Percentiles rank a stretch among this genome's conserved stretches.
Conservation (phyloP, 495 filamentous ascomycete genomes). For the Xylaria longipes region DNA sequence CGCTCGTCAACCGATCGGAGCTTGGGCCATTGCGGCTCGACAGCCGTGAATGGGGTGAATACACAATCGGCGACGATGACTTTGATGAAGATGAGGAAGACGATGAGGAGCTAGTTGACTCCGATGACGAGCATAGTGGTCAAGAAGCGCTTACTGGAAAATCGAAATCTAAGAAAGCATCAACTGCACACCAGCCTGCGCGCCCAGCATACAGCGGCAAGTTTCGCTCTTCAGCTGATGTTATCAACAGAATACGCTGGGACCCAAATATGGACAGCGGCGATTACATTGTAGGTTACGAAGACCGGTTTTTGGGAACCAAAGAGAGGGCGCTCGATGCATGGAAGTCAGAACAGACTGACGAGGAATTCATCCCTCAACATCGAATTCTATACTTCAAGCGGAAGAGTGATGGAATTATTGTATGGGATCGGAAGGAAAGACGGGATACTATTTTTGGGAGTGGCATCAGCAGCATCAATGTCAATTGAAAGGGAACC, state of each 20-base stretch:
- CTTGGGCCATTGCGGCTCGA: conserved; percentile 53
- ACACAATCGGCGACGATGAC: conserved; percentile 46
- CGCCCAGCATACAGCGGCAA: conserved; percentile 38
- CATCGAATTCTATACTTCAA: conserved; percentile 79
- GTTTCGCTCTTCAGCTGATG: conserved; percentile 59
- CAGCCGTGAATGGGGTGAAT: conserved; percentile 55
- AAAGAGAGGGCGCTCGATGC: conserved; percentile 66
- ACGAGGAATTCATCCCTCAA: conserved; percentile 85
- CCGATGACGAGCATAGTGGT: conserved; percentile 29
- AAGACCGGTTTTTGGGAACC: conserved; percentile 73
- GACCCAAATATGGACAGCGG: conserved; percentile 64
- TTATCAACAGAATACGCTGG: conserved; percentile 77
- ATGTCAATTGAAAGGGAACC: background rate
- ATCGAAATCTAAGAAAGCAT: conserved; percentile 27
- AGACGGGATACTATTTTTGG: conserved; percentile 54
- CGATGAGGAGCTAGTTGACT: conserved; percentile 32
- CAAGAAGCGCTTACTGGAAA: conserved; percentile 4
- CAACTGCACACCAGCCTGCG: conserved; percentile 13
- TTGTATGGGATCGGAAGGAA: conserved; percentile 64
- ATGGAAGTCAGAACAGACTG: conserved; percentile 79
- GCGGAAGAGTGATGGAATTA: conserved; percentile 60
- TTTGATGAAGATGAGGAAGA: conserved; percentile 39
- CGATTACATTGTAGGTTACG: conserved; percentile 77
- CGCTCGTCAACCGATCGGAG: conserved; percentile 44
- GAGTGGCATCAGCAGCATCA: conserved; percentile 37